Percentiles rank a stretch among this genome's conserved stretches.
Conservation (phyloP, 805 yeast species). For the Kluyveromyces starmeri region DNA sequence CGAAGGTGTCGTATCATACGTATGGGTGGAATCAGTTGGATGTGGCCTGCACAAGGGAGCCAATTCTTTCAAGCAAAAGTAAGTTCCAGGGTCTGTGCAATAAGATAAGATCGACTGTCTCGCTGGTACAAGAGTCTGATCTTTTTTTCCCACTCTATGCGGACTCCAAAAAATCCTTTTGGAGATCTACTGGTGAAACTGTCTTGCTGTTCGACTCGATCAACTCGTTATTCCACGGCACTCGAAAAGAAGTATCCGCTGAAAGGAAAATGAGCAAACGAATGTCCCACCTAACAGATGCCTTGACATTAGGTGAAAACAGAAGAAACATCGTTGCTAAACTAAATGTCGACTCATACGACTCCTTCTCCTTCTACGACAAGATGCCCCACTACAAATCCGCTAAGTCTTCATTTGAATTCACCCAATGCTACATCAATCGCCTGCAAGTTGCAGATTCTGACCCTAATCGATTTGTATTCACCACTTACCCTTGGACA, state of each 20-base stretch:
- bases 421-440: conserved; percentile 14
- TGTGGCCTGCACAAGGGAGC: conserved; percentile 10
- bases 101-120: conserved; percentile 40
- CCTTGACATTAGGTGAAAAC: conserved; percentile 17
- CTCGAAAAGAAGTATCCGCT: background rate
- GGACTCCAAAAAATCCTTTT: conserved; percentile 16
- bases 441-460: conserved; percentile 9
- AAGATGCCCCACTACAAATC: conserved; percentile 9
- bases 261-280: background rate
- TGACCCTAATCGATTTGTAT: conserved; percentile 3
- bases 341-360: conserved; percentile 6
- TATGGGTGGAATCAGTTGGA: conserved; percentile 38
- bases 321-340: conserved; percentile 20
- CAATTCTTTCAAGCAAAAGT: conserved; percentile 9
- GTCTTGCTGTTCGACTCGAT: conserved; percentile 20
- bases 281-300: conserved; percentile 17
- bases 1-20: conserved; percentile 37
- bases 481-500: conserved; percentile 15
- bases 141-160: conserved; percentile 47
- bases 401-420: conserved; percentile 11
- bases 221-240: conserved; percentile 11
- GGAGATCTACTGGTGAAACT: conserved; percentile 23
- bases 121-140: conserved; percentile 40
- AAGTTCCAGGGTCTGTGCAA: conserved; percentile 18
- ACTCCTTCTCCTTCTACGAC: conserved; percentile 18